Conservation (phyloP, 164 flowering plant species). For the Malania oleifera region DNA sequence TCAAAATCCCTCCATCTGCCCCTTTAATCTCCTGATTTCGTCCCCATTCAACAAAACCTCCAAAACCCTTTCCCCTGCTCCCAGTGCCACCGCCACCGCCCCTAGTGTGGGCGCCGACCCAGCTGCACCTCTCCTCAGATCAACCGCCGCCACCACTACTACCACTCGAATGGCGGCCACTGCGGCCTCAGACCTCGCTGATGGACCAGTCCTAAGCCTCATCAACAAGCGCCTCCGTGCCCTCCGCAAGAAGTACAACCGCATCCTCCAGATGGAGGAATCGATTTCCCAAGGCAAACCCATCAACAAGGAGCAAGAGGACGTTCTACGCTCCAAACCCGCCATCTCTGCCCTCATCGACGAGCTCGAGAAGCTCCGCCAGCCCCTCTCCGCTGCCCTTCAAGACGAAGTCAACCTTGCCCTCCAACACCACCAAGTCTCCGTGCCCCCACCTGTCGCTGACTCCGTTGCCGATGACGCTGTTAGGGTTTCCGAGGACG, state of each 20-base stretch:
- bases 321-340: constrained; percentile 70
- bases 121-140: not conserved
- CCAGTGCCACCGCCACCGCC: constrained; percentile 7
- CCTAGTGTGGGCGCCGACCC: constrained; percentile 1
- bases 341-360: constrained; percentile 55
- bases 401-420: constrained; percentile 57
- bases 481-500: not conserved
- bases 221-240: constrained; percentile 90
- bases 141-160: not conserved
- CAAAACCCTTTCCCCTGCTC: not conserved
- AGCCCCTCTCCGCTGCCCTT: constrained; percentile 63
- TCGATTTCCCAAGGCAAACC: constrained; percentile 64
- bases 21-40: not conserved
- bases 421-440: constrained; percentile 12
- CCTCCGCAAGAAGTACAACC: constrained; percentile 74
- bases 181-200: constrained; percentile 42
- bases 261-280: constrained; percentile 82
- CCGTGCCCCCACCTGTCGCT: not conserved
- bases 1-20: too few species aligned
- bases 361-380: constrained; percentile 86
- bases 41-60: not conserved
- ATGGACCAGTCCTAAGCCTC: constrained; percentile 77
- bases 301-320: constrained; percentile 87
- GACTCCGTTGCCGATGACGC: not conserved
- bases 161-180: constrained; percentile 27